Evolutionary conservation across 768 basidiomycete species (phyloP).

Genomic region (Suillus luteus): DNA sequence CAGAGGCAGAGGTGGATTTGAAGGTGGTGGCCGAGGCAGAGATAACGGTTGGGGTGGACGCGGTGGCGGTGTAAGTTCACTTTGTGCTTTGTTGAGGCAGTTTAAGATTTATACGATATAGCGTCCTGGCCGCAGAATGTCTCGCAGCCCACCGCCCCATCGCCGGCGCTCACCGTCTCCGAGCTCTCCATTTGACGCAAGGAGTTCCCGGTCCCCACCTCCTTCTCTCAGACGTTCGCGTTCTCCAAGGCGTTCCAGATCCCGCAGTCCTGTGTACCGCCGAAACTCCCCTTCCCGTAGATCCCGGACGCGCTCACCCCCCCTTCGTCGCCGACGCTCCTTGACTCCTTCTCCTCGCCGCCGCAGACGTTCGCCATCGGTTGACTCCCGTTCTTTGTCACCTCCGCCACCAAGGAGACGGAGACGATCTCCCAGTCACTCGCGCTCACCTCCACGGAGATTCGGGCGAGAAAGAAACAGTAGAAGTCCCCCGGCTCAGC

Average conservation of each 20-base stretch:
- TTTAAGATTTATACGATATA: conserved; percentile 17
- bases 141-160: conserved; percentile 23
- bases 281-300: conserved; percentile 39
- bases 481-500: conserved; percentile 53
- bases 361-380: conserved; percentile 37
- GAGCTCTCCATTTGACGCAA: conserved; percentile 16
- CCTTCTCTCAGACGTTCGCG: conserved; percentile 26
- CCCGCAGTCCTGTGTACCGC: conserved; percentile 28
- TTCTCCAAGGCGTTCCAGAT: conserved; percentile 27
- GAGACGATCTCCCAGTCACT: conserved; percentile 49
- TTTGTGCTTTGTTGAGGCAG: conserved; percentile 2
- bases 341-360: conserved; percentile 43
- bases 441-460: conserved; percentile 49
- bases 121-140: conserved; percentile 50
- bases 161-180: conserved; percentile 24
- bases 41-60: conserved; percentile 71
- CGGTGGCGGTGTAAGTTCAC: conserved; percentile 49
- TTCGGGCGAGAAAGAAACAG: conserved; percentile 42
- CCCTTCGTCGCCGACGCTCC: conserved; percentile 38
- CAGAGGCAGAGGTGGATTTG: conserved; percentile 49
- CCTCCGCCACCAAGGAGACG: conserved; percentile 39
- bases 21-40: conserved; percentile 49
- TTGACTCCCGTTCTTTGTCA: conserved; percentile 27
- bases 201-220: conserved; percentile 28
- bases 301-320: conserved; percentile 46